Evolutionary conservation across 306 rosid species (phyloP), one percentile per base, ranked within the genome.

Genomic region (Vigna radiata): DNA sequence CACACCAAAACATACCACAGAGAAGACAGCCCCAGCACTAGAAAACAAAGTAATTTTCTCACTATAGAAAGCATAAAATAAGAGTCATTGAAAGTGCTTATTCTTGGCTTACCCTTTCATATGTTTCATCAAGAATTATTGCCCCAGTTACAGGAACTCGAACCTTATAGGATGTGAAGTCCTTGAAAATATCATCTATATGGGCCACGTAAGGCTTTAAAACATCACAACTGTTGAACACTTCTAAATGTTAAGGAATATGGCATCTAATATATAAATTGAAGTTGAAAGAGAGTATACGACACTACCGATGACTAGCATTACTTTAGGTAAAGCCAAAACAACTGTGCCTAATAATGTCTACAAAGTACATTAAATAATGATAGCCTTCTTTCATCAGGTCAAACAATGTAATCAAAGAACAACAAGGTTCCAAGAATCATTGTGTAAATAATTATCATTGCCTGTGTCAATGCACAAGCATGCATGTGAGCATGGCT

Each of bases 131-230:
- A 75, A 95, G 89, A 87, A 95, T 95, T 84, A 95, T 95, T 27
- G 94, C 97, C 36, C 99, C 99, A 31, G 99, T 95, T 50, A 95
- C 99, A 27, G 99, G 99, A 66, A 95, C 99, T 43, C 96, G 93
- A 77, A 95, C 96, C 87, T 95, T 95, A 83, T 92, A 95, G 66
- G 99, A 95, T 73, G 96, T 92, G 83, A 95, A 95, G 88, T 95
- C 99, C 89, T 95, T 95, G 59, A 90, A 95, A 83, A 92, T 95
- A 80, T 92, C 97, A 70, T 95, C 99, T 54, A 95, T 89, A 73
- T 95, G 97, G 58, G 93, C 89, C 49, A 92, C 99, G 83, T 95
- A 95, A 18, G 99, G 99, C 87, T 83, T 95, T 72, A 95, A 90
- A 84, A 92, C 97, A 48, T 95, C 99, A 79, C 99, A 95, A 66